Base-by-base conservation (phyloP, 2,329 filamentous ascomycete species). In the Diatrype stigma region DNA sequence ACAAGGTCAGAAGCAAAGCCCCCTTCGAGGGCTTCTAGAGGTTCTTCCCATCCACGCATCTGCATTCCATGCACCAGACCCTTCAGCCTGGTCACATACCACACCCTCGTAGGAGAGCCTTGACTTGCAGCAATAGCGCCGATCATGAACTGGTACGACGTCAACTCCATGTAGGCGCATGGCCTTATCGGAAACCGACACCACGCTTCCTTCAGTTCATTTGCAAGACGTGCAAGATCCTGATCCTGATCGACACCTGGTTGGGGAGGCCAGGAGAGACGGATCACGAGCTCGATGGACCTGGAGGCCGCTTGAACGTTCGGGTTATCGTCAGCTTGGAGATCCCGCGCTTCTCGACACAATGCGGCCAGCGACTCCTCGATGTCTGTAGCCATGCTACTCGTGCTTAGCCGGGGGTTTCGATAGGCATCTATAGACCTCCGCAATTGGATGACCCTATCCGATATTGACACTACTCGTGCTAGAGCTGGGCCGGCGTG, bases 141-240 rank as follows among this genome's bases (percentile, higher is more conserved):
- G 19, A 63, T 37, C 45, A 63, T 58, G 42, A 60, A 46, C 17
- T 51, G 52, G 46, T 56, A 61, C 10, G 54, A 60, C 11, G 61
- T 63, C 17, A 63, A 42, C 38, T 61, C 54, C 57, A 57, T 56
- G 21, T 55, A 60, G 16, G 50, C 51, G 26, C 61, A 63, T 2
- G 55, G 50, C 28, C 52, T 54, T 11, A 58, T 44, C 12, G 48
- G 58, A 2, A 53, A 46, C 19, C 47, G 42, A 16, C 42, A 38
- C 12, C 60, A 48, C 3, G 54, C 42, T 21, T 53, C 46, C 52
- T 58, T 54, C 22, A 63, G 48, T 26, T 61, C 52, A 3, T 50
- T 46, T 0, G 58, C 59, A n/a, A 56, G 14, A 10, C 52, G 17
- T 10, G 52, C 50, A 26, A 53, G 40, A 30, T 58, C 35, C 26